These are phyloP conservation scores for Rosa multiflora DNA, from an alignment of 306 rosid species.

Conservation along the genomic window DNA sequence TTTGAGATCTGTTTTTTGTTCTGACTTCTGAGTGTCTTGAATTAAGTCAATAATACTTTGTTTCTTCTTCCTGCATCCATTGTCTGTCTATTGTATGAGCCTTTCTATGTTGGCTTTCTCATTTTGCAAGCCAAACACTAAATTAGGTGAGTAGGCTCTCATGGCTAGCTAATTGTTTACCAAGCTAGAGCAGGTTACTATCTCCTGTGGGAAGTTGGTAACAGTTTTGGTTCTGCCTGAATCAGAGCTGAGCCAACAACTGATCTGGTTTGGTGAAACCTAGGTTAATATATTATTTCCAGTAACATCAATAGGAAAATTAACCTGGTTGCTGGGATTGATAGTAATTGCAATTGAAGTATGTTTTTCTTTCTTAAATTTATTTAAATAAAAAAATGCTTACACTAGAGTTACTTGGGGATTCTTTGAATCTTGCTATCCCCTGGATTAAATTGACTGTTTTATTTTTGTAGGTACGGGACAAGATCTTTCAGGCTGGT, in stretches of 20 bases:
- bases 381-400: not conserved
- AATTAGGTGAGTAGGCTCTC: not conserved
- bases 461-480: slow-evolving; percentile 57
- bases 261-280: not conserved
- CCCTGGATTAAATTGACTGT: slow-evolving; percentile 7
- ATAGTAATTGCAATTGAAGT: not conserved
- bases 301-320: not conserved
- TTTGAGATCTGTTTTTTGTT: not conserved
- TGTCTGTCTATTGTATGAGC: not conserved
- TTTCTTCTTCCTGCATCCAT: not conserved
- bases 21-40: not conserved
- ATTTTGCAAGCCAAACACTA: not conserved
- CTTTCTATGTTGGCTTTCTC: not conserved
- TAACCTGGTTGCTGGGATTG: not conserved
- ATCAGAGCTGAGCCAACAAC: not conserved
- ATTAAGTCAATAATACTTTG: not conserved
- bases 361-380: not conserved
- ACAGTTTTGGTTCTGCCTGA: not conserved
- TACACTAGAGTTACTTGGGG: not conserved
- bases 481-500: slow-evolving; percentile 71
- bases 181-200: not conserved
- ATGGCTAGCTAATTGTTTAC: not conserved
- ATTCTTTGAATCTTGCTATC: not conserved
- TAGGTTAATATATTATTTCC: not conserved
- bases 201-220: not conserved